Percentiles rank a stretch among this genome's conserved stretches.
phyloP scores from a whole-genome alignment of 495 filamentous ascomycete species.

The Neurospora sp. region DNA sequence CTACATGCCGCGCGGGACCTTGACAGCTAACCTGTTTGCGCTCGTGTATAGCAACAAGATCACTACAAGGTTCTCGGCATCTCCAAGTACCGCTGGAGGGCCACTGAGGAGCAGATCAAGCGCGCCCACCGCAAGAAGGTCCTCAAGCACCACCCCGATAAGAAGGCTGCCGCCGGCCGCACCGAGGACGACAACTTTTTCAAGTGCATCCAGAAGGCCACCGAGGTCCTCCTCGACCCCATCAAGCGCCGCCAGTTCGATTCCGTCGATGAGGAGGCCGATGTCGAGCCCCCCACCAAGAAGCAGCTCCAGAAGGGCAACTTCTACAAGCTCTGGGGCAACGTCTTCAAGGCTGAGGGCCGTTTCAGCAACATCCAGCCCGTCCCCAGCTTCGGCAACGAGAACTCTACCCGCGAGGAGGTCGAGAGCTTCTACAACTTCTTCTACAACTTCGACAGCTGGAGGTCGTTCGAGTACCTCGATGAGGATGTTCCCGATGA shows the following conservation, averaged over 20 bases:
- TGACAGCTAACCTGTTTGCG: constrained; percentile 16
- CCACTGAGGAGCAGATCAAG: constrained; percentile 97
- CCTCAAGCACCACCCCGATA: constrained; percentile 94
- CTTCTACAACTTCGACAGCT: constrained; percentile 98
- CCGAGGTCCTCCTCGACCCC: constrained; percentile 85
- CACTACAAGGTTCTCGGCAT: constrained; percentile 96
- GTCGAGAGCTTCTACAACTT: constrained; percentile 98
- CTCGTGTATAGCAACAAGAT: constrained; percentile 62
- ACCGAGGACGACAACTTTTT: constrained; percentile 97
- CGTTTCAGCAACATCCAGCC: constrained; percentile 87
- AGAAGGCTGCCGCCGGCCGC: constrained; percentile 83
- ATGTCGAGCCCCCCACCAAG: constrained; percentile 84
- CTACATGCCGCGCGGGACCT: not conserved
- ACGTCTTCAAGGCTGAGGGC: constrained; percentile 77
- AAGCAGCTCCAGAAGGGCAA: constrained; percentile 75
- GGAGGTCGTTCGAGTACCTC: constrained; percentile 94
- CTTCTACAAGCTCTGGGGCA: constrained; percentile 88
- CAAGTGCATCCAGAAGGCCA: constrained; percentile 99
- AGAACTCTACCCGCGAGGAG: constrained; percentile 74
- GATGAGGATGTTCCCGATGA: constrained; percentile 98
- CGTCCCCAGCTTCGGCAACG: constrained; percentile 75
- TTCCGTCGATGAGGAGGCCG: constrained; percentile 86
- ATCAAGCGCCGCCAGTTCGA: constrained; percentile 91
- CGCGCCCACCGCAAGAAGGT: constrained; percentile 99
- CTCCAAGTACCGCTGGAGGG: constrained; percentile 78